Evolutionary conservation across 176 grass and related monocot genomes (phyloP).

Genomic region (Triticum monococcum): DNA sequence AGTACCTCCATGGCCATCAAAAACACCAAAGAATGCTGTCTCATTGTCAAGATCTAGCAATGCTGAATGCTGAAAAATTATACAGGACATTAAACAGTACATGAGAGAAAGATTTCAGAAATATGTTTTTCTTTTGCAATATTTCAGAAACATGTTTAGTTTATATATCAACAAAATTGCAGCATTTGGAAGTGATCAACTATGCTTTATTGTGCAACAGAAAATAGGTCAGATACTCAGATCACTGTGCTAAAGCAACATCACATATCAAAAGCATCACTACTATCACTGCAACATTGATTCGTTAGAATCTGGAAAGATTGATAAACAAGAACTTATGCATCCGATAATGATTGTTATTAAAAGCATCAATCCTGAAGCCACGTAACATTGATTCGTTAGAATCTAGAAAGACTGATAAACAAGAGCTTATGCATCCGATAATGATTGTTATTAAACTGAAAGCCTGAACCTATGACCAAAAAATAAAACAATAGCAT

Average conservation of each 20-base stretch:
- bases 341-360: not conserved
- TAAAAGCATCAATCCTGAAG: not conserved
- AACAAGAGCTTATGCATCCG: constrained; percentile 6
- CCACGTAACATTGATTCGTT: not conserved
- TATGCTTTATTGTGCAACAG: constrained; percentile 4
- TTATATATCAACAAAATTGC: constrained; percentile 22
- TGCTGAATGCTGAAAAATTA: constrained; percentile 74
- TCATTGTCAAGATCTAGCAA: constrained; percentile 75
- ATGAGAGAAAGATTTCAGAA: constrained; percentile 1
- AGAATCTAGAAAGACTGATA: not conserved
- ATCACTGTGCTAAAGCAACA: constrained; percentile 14
- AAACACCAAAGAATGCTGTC: constrained; percentile 95
- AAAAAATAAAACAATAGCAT: not conserved
- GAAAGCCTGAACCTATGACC: not conserved
- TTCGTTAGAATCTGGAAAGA: not conserved
- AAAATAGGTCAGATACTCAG: constrained; percentile 3
- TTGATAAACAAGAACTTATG: constrained; percentile 11
- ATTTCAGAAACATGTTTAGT: constrained; percentile 3
- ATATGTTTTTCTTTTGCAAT: not conserved
- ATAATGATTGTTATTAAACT: not conserved
- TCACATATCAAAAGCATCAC: not conserved
- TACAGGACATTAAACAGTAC: constrained; percentile 26
- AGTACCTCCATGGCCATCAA: constrained; percentile 95
- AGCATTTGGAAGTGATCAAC: constrained; percentile 1
- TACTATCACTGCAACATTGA: not conserved